phyloP scores from a whole-genome alignment of 306 rosid genomes.

The Cicer arietinum region DNA sequence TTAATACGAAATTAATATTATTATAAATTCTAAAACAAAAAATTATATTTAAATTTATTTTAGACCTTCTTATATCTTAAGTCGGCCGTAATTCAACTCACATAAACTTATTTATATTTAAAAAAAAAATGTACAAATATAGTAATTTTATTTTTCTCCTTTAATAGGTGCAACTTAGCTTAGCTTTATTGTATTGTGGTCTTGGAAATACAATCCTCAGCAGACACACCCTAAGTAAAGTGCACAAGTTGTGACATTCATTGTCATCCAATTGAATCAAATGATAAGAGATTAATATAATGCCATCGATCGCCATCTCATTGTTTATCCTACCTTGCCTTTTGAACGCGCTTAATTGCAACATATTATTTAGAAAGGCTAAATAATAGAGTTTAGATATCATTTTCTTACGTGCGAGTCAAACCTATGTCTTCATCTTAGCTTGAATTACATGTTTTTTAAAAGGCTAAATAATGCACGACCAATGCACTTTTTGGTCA shows the following conservation, averaged over 20 bases:
- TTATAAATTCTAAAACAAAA: too few relatives aligned
- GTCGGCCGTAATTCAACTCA: too few relatives aligned
- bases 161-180: too few relatives aligned
- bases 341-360: background rate
- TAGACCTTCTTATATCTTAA: too few relatives aligned
- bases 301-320: slow-evolving; percentile 1
- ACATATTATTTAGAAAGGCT: background rate
- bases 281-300: background rate
- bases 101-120: too few relatives aligned
- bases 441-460: background rate
- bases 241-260: slow-evolving; percentile 14
- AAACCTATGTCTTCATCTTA: background rate
- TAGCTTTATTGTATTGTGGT: too few relatives aligned
- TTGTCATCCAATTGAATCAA: slow-evolving; percentile 23
- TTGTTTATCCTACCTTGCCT: background rate
- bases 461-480: background rate
- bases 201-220: background rate
- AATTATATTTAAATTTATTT: too few relatives aligned
- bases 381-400: background rate
- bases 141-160: too few relatives aligned
- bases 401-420: background rate
- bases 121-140: too few relatives aligned
- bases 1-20: too few relatives aligned
- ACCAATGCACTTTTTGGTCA: background rate
- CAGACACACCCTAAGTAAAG: background rate